Evolutionary conservation across 768 basidiomycete genomes (phyloP).

Genomic region (Leccinellum albellum): DNA sequence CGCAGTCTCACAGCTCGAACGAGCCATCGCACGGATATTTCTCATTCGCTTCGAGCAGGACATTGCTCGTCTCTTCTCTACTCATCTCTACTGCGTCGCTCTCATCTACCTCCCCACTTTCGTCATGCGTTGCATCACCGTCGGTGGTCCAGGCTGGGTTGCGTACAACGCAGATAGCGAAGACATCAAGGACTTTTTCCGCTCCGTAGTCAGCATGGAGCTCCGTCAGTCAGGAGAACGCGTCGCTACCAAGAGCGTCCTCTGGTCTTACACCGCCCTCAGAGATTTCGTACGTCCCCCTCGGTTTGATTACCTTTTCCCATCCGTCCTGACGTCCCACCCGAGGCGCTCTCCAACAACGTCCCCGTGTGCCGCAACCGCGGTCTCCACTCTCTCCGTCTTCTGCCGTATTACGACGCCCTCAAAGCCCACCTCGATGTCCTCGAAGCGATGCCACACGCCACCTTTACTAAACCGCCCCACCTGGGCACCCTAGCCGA

Average conservation of each 20-base stretch:
- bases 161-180: constrained; percentile 64
- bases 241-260: constrained; percentile 73
- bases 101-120: constrained; percentile 66
- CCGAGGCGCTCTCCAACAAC: constrained; percentile 67
- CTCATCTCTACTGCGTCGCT: constrained; percentile 60
- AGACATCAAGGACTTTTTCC: constrained; percentile 72
- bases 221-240: constrained; percentile 74
- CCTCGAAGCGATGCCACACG: constrained; percentile 54
- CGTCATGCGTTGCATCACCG: constrained; percentile 58
- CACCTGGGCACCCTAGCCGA: constrained; percentile 57
- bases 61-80: constrained; percentile 70
- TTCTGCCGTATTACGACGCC: constrained; percentile 57
- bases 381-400: constrained; percentile 63
- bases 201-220: constrained; percentile 69
- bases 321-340: not conserved
- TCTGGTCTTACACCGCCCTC: constrained; percentile 77
- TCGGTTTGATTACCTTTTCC: not conserved
- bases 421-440: constrained; percentile 60
- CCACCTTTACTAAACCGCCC: constrained; percentile 61
- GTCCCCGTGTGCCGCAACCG: constrained; percentile 60
- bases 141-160: constrained; percentile 65
- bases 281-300: constrained; percentile 61
- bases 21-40: constrained; percentile 63
- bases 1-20: constrained; percentile 64
- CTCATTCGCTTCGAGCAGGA: constrained; percentile 71